These are phyloP conservation scores for Talaromyces nanjingensis DNA, from an alignment of 495 filamentous ascomycete species.

Conservation along the genomic window DNA sequence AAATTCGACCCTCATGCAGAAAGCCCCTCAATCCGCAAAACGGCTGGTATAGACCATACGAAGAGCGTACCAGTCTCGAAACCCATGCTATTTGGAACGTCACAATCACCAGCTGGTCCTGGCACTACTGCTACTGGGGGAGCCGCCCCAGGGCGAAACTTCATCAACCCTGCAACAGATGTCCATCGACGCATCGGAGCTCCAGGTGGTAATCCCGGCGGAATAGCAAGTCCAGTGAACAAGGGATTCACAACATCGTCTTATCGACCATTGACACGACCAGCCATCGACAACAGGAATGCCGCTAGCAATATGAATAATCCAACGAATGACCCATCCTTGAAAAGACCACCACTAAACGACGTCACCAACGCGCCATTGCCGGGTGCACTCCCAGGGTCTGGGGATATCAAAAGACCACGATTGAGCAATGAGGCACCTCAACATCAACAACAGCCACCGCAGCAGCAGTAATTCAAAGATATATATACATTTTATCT, in stretches of 20 bases:
- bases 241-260: constrained; percentile 34
- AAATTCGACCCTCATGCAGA: constrained; percentile 77
- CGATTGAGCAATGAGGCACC: constrained; percentile 16
- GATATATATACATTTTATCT: background rate
- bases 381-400: constrained; percentile 11
- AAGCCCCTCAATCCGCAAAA: constrained; percentile 82
- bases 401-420: constrained; percentile 31
- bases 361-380: constrained; percentile 44
- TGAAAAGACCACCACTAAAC: constrained; percentile 40
- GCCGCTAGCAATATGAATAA: background rate
- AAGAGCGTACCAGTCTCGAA: constrained; percentile 59
- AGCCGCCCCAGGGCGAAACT: constrained; percentile 31
- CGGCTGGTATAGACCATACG: constrained; percentile 78
- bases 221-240: constrained; percentile 29
- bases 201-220: constrained; percentile 37
- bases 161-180: constrained; percentile 66
- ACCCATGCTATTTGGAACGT: constrained; percentile 26
- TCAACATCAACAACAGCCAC: constrained; percentile 11
- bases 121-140: background rate
- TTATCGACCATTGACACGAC: constrained; percentile 38
- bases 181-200: constrained; percentile 66
- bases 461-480: constrained; percentile 10
- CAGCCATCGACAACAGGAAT: constrained; percentile 26
- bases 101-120: constrained; percentile 18
- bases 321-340: background rate